Base-by-base conservation (phyloP, 768 basidiomycete species). In the Rhodotorula toruloides region DNA sequence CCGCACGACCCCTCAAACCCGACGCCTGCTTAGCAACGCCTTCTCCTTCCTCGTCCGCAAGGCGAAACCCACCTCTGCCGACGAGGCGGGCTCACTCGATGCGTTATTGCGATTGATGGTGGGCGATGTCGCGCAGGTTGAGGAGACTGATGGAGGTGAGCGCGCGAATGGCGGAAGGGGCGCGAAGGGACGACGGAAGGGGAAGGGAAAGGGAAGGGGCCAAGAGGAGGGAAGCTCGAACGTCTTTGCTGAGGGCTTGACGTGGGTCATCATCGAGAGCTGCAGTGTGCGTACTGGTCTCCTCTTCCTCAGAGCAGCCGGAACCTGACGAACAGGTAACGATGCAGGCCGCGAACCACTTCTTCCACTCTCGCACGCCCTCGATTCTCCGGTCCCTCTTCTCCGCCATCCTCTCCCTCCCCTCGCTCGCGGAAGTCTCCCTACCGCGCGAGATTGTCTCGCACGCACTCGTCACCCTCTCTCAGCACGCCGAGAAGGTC, bases 331-430 rank as follows among this genome's bases (percentile, higher is more conserved):
- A 22, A 3, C 4, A 8, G 12, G 1, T 42, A 1, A 16, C 4
- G 16, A 21, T 12, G 27, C 48, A 72, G 71, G 63, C 71, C 11
- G 44, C 63, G 12, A 69, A 71, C 57, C 42, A 55, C 32, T 65
- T 71, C 47, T 64, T 75, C 49, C 74, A 72, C 58, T 75, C 74
- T 1, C 65, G 71, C 53, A 61, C 73, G 2, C 61, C 74, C 0
- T 53, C 71, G 32, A 61, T 74, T 42, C 56, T 72, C 21, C 61
- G 63, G 27, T 27, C 67, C 17, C 63, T 73, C 44, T 46, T 67
- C 50, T 21, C 42, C n/a, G 44, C 67, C 29, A 57, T 71, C 29
- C 61, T 72, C 42, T 42, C 57, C 14, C 63, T 72, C 37, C 27
- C 67, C 25, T n/a, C 34, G 5, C 48, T 49, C 48, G 31, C 56